phyloP scores from a whole-genome alignment of 202 grass and related monocot genomes.

The Bolboschoenoplectus hybrid region DNA sequence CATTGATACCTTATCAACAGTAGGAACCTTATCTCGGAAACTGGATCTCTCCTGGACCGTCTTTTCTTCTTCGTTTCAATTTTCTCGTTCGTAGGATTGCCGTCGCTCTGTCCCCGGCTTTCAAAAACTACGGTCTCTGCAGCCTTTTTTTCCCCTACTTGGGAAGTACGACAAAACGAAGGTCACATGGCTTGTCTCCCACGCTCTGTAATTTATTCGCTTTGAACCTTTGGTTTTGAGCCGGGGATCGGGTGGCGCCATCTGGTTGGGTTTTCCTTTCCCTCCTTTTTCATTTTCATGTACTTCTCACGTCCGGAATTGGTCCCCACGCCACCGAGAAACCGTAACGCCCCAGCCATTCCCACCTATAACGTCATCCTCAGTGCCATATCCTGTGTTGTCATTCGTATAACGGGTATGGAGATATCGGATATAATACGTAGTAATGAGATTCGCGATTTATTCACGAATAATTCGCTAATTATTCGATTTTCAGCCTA shows the following conservation, averaged over 20 bases:
- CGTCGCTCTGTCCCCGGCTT: neutral
- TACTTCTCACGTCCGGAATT: conserved; percentile 20
- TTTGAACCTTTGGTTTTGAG: neutral
- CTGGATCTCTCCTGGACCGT: neutral
- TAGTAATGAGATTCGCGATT: too few relatives aligned
- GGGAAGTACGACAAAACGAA: neutral
- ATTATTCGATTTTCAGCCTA: too few relatives aligned
- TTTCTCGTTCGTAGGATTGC: too few relatives aligned
- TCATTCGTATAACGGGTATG: neutral
- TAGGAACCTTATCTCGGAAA: neutral
- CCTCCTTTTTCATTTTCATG: neutral
- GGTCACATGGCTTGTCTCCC: conserved; percentile 25
- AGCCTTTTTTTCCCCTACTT: too few relatives aligned
- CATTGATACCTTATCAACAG: conserved; percentile 14
- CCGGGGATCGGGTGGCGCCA: neutral
- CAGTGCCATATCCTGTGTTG: neutral
- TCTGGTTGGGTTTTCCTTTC: neutral
- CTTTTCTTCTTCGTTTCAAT: neutral
- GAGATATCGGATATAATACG: too few relatives aligned
- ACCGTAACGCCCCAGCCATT: neutral
- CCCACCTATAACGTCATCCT: too few relatives aligned
- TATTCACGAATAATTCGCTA: too few relatives aligned
- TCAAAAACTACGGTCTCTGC: neutral
- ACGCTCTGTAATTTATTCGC: neutral
- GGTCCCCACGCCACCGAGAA: neutral